A percentile compares a stretch with the other conserved stretches of the same genome.
Conservation (phyloP, 2,329 filamentous ascomycete species). For the Acrocalymma vagum region DNA sequence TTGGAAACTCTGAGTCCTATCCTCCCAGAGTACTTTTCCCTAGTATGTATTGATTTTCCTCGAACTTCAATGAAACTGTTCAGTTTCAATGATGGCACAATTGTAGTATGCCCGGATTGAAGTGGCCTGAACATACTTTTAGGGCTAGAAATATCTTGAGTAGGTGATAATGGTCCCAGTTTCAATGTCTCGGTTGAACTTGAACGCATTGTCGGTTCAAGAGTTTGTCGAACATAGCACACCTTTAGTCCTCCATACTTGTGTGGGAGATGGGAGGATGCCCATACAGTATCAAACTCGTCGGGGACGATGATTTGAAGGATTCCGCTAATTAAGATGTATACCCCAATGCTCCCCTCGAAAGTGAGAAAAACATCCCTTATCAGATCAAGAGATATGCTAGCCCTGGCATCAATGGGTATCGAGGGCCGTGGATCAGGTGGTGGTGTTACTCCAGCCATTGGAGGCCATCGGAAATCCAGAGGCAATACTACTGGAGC, state of each 20-base stretch:
- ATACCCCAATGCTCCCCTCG: constrained; percentile 16
- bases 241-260: constrained; percentile 19
- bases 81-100: constrained; percentile 1
- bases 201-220: constrained; percentile 13
- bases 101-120: background rate
- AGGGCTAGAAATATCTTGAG: constrained; percentile 1
- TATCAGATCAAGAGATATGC: constrained; percentile 8
- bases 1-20: constrained; percentile 16
- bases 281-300: constrained; percentile 16
- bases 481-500: constrained; percentile 16
- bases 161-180: background rate
- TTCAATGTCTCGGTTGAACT: constrained; percentile 9
- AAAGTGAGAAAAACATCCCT: constrained; percentile 18
- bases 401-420: constrained; percentile 10
- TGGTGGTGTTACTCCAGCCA: constrained; percentile 15
- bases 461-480: constrained; percentile 17
- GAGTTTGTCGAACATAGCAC: constrained; percentile 13
- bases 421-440: constrained; percentile 15
- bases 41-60: constrained; percentile 7
- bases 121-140: constrained; percentile 6
- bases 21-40: constrained; percentile 15
- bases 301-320: constrained; percentile 17
- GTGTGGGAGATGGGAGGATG: constrained; percentile 18
- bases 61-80: constrained; percentile 23
- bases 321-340: constrained; percentile 17